phyloP scores from a whole-genome alignment of 164 flowering plant species.

The Kingdonia uniflora region DNA sequence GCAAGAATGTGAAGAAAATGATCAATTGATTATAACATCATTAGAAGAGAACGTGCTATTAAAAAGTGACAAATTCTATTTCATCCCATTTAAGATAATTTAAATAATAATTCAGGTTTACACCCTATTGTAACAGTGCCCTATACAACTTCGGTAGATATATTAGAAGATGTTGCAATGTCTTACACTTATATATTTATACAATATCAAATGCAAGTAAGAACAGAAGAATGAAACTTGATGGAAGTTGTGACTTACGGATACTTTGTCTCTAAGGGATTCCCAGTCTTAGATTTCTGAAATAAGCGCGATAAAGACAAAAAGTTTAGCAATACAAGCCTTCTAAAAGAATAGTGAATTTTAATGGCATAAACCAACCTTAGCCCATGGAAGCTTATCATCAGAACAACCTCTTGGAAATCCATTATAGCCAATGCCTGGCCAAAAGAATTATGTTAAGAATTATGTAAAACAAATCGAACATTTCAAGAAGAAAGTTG shows the following conservation, averaged over 20 bases:
- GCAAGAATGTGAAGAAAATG: no score
- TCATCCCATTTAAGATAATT: no score
- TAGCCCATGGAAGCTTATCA: conserved; percentile 97
- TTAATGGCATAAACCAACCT: conserved; percentile 33
- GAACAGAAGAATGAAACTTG: background rate
- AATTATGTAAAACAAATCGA: background rate
- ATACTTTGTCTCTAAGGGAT: conserved; percentile 87
- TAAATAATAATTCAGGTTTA: no score
- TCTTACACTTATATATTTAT: no score
- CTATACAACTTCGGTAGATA: no score
- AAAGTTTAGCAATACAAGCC: background rate
- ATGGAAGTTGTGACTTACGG: conserved; percentile 49
- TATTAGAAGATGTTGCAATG: no score
- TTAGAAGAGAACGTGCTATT: no score
- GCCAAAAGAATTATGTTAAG: conserved; percentile 9
- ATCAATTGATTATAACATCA: no score
- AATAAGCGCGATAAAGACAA: conserved; percentile 5
- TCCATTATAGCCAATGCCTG: conserved; percentile 98
- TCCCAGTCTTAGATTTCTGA: conserved; percentile 66
- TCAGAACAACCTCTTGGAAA: conserved; percentile 97
- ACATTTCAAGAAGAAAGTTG: background rate
- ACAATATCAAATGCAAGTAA: no score
- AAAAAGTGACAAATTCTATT: no score
- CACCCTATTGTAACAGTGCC: no score
- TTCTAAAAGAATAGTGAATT: background rate